Conservation (phyloP, 192 early-diverging fungal genomes). For the Spinellus fusiger region DNA sequence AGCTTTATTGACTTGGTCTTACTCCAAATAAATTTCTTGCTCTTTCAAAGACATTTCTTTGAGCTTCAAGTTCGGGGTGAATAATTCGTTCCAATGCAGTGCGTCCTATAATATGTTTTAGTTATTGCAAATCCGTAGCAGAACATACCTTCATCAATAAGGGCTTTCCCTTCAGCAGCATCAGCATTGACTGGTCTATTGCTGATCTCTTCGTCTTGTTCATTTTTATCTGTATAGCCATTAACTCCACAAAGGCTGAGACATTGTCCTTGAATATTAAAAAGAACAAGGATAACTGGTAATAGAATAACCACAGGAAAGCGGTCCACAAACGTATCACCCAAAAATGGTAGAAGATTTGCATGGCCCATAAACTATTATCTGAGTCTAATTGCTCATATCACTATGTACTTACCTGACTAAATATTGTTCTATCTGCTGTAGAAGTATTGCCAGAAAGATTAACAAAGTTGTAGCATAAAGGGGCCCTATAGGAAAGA, state of each 20-base stretch:
- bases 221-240: slow-evolving; percentile 35
- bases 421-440: slow-evolving; percentile 43
- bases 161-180: slow-evolving; percentile 22
- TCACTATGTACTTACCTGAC: slow-evolving; percentile 18
- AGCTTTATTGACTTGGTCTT: background rate
- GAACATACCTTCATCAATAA: slow-evolving; percentile 24
- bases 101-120: background rate
- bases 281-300: slow-evolving; percentile 63
- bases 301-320: slow-evolving; percentile 84
- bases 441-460: slow-evolving; percentile 44
- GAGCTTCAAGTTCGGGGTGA: slow-evolving; percentile 2
- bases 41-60: background rate
- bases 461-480: slow-evolving; percentile 94
- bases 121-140: background rate
- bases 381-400: background rate
- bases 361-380: slow-evolving; percentile 69
- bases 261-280: slow-evolving; percentile 82
- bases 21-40: slow-evolving; percentile 13
- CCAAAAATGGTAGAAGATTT: slow-evolving; percentile 87
- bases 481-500: slow-evolving; percentile 42
- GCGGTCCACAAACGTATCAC: slow-evolving; percentile 80
- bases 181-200: slow-evolving; percentile 20
- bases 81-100: slow-evolving; percentile 3
- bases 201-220: slow-evolving; percentile 25
- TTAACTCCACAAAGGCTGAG: slow-evolving; percentile 55